These are phyloP conservation scores for Aureobasidium uvarum DNA, from an alignment of 2,329 filamentous ascomycete species.

Conservation along the genomic window DNA sequence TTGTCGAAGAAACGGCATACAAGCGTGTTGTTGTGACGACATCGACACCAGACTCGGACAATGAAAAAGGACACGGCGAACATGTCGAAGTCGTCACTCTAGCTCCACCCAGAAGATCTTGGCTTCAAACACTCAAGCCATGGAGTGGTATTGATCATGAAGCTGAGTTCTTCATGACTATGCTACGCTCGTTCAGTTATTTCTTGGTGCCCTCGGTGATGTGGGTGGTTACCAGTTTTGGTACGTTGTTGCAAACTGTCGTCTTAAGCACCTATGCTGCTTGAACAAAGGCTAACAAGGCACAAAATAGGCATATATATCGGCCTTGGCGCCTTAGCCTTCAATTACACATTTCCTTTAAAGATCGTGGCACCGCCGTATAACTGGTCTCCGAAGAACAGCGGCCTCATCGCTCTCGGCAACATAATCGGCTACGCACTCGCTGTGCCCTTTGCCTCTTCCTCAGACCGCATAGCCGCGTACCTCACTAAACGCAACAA, in stretches of 20 bases:
- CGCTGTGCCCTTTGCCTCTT: conserved; percentile 38
- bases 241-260: conserved; percentile 16
- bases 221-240: conserved; percentile 42
- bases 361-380: conserved; percentile 40
- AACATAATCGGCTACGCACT: conserved; percentile 40
- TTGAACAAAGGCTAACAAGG: no score
- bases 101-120: conserved; percentile 35
- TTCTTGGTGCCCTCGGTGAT: conserved; percentile 41
- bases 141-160: conserved; percentile 40
- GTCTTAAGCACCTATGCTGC: no score
- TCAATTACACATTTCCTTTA: conserved; percentile 43
- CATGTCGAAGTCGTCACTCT: conserved; percentile 34
- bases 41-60: not conserved
- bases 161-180: conserved; percentile 40
- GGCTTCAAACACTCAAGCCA: conserved; percentile 36
- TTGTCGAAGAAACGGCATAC: conserved; percentile 62
- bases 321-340: conserved; percentile 41
- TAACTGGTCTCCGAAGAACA: conserved; percentile 37
- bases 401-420: conserved; percentile 38
- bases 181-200: conserved; percentile 39
- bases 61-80: conserved; percentile 31
- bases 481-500: conserved; percentile 35
- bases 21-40: conserved; percentile 31
- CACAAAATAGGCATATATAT: conserved; percentile 36
- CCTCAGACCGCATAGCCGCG: conserved; percentile 36